Evolutionary conservation across 345 rosid species (phyloP).

Genomic region (Moricandia arvensis): DNA sequence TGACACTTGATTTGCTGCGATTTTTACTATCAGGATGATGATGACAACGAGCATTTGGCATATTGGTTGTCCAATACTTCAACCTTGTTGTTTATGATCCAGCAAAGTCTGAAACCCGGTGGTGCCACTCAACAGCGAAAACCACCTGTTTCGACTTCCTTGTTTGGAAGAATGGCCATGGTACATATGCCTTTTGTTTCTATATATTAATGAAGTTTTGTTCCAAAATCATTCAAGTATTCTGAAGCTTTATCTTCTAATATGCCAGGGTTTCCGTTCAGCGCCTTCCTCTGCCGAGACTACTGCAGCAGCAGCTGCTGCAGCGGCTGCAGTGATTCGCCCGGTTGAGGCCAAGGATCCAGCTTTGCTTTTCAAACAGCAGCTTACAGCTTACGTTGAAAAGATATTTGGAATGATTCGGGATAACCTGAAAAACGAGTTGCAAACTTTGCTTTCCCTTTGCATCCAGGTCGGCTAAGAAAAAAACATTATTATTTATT

Average conservation of each 20-base stretch:
- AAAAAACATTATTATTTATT: not conserved
- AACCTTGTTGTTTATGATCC: constrained; percentile 80
- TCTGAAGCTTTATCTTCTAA: constrained; percentile 24
- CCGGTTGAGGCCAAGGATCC: constrained; percentile 95
- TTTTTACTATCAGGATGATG: constrained; percentile 63
- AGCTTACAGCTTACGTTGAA: constrained; percentile 96
- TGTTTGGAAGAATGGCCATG: constrained; percentile 96
- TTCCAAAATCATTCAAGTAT: not conserved
- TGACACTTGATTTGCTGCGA: constrained; percentile 11
- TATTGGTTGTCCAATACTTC: constrained; percentile 97
- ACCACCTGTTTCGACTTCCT: constrained; percentile 70
- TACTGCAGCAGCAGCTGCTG: constrained; percentile 55
- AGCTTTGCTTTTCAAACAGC: constrained; percentile 92
- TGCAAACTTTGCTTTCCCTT: constrained; percentile 71
- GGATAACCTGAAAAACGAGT: constrained; percentile 91
- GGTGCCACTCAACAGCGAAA: constrained; percentile 60
- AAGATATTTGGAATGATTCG: constrained; percentile 93
- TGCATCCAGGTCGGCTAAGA: constrained; percentile 79
- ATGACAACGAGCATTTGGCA: constrained; percentile 86
- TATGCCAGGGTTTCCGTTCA: constrained; percentile 84
- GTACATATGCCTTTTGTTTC: constrained; percentile 39
- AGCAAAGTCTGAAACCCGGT: constrained; percentile 74
- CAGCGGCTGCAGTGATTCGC: constrained; percentile 74
- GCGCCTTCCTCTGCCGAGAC: constrained; percentile 79
- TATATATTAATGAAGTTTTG: constrained; percentile 4